phyloP scores from a whole-genome alignment of 192 early-diverging fungal species.

The Thoreauomyces humboldtii region DNA sequence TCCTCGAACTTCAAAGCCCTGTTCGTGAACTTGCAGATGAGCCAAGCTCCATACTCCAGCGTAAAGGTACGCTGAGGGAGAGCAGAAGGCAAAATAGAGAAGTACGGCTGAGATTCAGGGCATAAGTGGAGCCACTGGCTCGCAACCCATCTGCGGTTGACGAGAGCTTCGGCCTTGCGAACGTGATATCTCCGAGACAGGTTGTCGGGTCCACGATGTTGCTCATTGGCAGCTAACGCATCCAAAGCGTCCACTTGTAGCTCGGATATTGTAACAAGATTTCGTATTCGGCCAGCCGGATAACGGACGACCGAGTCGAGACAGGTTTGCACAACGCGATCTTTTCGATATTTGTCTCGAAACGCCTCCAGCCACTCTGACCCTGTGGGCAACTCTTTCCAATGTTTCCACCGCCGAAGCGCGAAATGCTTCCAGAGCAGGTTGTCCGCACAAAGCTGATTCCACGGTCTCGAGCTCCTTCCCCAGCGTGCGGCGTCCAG shows the following conservation, averaged over 20 bases:
- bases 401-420: background rate
- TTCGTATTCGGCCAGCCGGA: background rate
- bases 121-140: background rate
- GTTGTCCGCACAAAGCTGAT: constrained; percentile 9
- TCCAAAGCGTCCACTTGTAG: constrained; percentile 14
- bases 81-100: too few relatives aligned
- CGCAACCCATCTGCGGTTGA: constrained; percentile 4
- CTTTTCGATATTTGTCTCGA: background rate
- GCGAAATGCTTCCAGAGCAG: constrained; percentile 11
- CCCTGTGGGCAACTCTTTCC: background rate
- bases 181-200: constrained; percentile 8
- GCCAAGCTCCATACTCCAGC: constrained; percentile 16
- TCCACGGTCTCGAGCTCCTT: constrained; percentile 4
- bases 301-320: background rate
- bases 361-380: background rate
- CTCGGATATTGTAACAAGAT: constrained; percentile 1
- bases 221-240: background rate
- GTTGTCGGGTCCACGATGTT: background rate
- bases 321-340: background rate
- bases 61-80: too few relatives aligned
- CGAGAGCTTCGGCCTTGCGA: background rate
- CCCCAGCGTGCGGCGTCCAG: background rate
- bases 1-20: background rate
- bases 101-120: too few relatives aligned
- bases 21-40: constrained; percentile 10